These are phyloP conservation scores for Ophiostoma australiae DNA, from an alignment of 2,329 filamentous ascomycete genomes.

Conservation along the genomic window DNA sequence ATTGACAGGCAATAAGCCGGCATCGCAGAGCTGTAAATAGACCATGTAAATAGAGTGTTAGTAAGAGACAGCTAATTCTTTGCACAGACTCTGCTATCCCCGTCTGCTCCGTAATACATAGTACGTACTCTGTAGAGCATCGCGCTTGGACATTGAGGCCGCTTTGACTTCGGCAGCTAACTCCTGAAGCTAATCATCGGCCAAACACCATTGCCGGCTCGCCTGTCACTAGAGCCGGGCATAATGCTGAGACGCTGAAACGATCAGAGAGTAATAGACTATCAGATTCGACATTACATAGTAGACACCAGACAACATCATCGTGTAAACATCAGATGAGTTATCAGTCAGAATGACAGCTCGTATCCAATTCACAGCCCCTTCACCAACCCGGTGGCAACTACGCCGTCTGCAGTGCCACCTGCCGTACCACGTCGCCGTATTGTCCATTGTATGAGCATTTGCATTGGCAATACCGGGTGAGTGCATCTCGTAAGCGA, in stretches of 20 bases:
- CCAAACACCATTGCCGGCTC: background rate
- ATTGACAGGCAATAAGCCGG: background rate
- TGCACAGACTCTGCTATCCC: background rate
- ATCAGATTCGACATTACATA: background rate
- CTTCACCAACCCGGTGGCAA: background rate
- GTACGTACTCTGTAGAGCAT: no score
- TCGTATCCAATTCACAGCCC: background rate
- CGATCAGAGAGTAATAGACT: background rate
- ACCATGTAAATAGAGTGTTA: background rate
- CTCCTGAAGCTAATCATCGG: background rate
- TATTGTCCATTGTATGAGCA: background rate
- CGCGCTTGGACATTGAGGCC: background rate
- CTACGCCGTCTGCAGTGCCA: background rate
- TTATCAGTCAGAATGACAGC: background rate
- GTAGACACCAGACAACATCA: background rate
- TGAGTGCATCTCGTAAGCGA: constrained; percentile 4
- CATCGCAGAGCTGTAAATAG: background rate
- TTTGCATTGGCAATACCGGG: background rate
- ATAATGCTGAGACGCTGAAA: background rate
- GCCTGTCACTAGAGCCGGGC: background rate
- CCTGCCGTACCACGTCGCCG: background rate
- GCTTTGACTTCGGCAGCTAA: background rate
- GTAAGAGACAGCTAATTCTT: background rate
- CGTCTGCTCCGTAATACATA: no score
- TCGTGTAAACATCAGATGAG: background rate